Evolutionary conservation across 2,329 filamentous ascomycete species (phyloP).

Genomic region (Lasiodiplodia gonubiensis): DNA sequence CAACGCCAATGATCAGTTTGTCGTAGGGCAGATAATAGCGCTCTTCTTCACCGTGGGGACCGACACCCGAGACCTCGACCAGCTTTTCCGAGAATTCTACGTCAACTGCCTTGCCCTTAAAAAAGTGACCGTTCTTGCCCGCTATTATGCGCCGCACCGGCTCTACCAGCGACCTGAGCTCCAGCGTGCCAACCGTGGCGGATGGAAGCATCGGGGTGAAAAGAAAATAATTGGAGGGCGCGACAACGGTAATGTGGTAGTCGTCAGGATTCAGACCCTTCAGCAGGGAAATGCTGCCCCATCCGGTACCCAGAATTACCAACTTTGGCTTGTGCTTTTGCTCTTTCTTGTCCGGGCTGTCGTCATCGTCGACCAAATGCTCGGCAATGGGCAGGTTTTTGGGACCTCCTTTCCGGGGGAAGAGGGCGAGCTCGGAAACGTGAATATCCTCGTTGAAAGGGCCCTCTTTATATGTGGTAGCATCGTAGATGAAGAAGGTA

Average conservation of each 20-base stretch:
- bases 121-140: conserved; percentile 82
- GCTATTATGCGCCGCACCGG: conserved; percentile 85
- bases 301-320: conserved; percentile 91
- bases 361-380: conserved; percentile 86
- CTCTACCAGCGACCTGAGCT: conserved; percentile 88
- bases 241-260: conserved; percentile 95
- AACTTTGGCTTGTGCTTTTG: conserved; percentile 89
- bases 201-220: conserved; percentile 98
- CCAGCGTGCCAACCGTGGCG: conserved; percentile 93
- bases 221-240: conserved; percentile 93
- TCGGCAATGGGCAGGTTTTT: conserved; percentile 95
- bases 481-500: conserved; percentile 92
- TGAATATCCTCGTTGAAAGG: conserved; percentile 72
- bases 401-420: conserved; percentile 81
- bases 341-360: conserved; percentile 69
- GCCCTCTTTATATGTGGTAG: conserved; percentile 82
- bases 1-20: conserved; percentile 91
- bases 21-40: conserved; percentile 97
- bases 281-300: conserved; percentile 89
- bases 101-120: conserved; percentile 84
- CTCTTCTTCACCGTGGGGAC: conserved; percentile 72
- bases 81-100: conserved; percentile 91
- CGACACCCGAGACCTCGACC: conserved; percentile 80
- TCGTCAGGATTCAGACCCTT: conserved; percentile 90
- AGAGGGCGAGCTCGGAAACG: conserved; percentile 83